Percentiles rank a stretch among this genome's conserved stretches.
Conservation (phyloP, 2,329 filamentous ascomycete genomes). For the Xylariales sp. region DNA sequence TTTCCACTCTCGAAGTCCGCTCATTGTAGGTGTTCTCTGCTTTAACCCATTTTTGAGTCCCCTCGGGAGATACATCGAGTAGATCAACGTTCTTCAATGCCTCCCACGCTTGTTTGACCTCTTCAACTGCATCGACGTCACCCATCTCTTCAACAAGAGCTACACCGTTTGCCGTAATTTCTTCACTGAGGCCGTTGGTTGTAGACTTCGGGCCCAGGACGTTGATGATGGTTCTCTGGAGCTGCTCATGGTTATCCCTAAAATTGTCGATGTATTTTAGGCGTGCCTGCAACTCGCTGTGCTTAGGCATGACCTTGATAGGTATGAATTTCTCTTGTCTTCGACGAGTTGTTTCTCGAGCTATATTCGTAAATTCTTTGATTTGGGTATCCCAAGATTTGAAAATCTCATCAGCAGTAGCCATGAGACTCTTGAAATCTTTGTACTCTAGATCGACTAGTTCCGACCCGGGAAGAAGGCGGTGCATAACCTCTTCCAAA, state of each 20-base stretch:
- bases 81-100: constrained; percentile 95
- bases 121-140: constrained; percentile 95
- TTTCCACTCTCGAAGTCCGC: constrained; percentile 95
- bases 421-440: constrained; percentile 89
- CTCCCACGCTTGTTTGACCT: constrained; percentile 94
- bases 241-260: constrained; percentile 95
- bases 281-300: constrained; percentile 88
- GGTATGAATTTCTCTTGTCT: constrained; percentile 98
- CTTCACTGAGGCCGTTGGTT: constrained; percentile 64
- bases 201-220: constrained; percentile 84
- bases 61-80: constrained; percentile 88
- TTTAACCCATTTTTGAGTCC: constrained; percentile 90
- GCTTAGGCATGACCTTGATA: constrained; percentile 92
- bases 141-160: constrained; percentile 93
- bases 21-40: constrained; percentile 98
- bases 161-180: constrained; percentile 66
- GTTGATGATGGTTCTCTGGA: constrained; percentile 95
- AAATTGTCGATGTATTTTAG: constrained; percentile 95
- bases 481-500: constrained; percentile 86
- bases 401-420: constrained; percentile 86
- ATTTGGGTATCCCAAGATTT: constrained; percentile 93
- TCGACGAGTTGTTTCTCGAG: constrained; percentile 91
- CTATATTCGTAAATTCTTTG: constrained; percentile 98
- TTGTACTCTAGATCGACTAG: constrained; percentile 92
- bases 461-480: constrained; percentile 84